These are phyloP conservation scores for Clavispora asparagi DNA, from an alignment of 805 yeast genomes.

Conservation along the genomic window DNA sequence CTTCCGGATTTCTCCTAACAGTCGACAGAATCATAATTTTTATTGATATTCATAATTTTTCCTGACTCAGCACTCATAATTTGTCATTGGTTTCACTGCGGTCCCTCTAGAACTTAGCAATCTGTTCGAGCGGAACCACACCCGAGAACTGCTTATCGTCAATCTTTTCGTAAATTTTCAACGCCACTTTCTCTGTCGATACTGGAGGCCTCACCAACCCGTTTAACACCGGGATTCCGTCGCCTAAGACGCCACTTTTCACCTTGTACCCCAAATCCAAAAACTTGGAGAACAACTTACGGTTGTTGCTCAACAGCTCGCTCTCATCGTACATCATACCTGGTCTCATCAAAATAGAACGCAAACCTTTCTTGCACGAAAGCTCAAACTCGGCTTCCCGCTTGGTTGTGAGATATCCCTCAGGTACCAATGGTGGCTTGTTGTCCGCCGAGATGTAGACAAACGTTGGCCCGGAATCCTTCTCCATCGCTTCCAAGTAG, in stretches of 20 bases:
- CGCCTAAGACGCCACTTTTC: conserved; percentile 39
- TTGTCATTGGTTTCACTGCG: not conserved
- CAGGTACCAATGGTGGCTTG: conserved; percentile 58
- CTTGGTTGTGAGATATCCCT: conserved; percentile 69
- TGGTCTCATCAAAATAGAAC: conserved; percentile 69
- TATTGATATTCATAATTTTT: too few species aligned
- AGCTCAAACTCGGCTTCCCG: conserved; percentile 69
- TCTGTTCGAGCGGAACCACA: conserved; percentile 52
- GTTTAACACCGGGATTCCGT: conserved; percentile 20
- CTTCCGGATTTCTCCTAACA: too few species aligned
- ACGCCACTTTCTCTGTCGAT: conserved; percentile 66
- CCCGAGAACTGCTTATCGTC: conserved; percentile 49
- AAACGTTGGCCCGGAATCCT: conserved; percentile 33
- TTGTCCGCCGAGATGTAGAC: conserved; percentile 80
- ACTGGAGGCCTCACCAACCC: conserved; percentile 55
- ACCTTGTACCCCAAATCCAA: conserved; percentile 41
- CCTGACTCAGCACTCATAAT: not conserved
- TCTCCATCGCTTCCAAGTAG: conserved; percentile 23
- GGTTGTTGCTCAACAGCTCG: conserved; percentile 22
- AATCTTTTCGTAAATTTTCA: conserved; percentile 50
- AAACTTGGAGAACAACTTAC: conserved; percentile 39
- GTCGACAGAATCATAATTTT: too few species aligned
- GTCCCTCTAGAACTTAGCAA: not conserved
- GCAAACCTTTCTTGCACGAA: conserved; percentile 38
- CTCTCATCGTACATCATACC: conserved; percentile 73